Percentiles rank a stretch among this genome's conserved stretches.
These are phyloP conservation scores for Phytopythium mirpurense DNA, from an alignment of 352 stramenopile species.

Conservation along the genomic window DNA sequence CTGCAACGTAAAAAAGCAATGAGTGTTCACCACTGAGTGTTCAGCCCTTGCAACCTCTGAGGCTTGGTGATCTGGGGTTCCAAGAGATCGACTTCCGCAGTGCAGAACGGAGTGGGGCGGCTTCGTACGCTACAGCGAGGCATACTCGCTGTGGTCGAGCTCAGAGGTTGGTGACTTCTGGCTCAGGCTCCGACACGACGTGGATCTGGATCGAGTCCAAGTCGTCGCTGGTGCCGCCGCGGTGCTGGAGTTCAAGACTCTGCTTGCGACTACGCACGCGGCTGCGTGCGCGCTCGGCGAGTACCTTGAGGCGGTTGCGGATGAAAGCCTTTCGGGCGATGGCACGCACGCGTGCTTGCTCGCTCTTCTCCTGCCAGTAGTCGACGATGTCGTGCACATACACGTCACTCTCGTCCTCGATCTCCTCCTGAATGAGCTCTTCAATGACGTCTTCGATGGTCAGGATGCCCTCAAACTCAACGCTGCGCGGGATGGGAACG, in stretches of 20 bases:
- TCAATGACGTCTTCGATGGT: constrained; percentile 92
- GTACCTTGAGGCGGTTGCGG: constrained; percentile 45
- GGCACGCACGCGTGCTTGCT: constrained; percentile 29
- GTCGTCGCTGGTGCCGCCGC: background rate
- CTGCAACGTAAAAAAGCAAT: too few species aligned
- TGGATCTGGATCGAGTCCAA: constrained; percentile 1
- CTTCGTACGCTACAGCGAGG: background rate
- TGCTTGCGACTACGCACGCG: constrained; percentile 34
- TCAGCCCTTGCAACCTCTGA: too few species aligned
- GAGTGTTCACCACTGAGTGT: too few species aligned
- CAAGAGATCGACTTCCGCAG: too few species aligned
- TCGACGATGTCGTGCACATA: constrained; percentile 57
- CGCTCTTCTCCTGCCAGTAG: constrained; percentile 42
- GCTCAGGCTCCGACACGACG: constrained; percentile 3
- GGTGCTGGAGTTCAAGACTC: constrained; percentile 5
- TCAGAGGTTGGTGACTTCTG: constrained; percentile 1
- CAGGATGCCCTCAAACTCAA: constrained; percentile 80
- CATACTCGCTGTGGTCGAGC: background rate
- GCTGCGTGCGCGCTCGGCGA: constrained; percentile 44
- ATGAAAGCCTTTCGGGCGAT: constrained; percentile 29
- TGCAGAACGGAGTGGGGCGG: background rate
- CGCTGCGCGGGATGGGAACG: constrained; percentile 27
- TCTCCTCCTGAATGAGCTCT: constrained; percentile 87
- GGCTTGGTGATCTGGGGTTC: too few species aligned
- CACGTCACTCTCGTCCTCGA: constrained; percentile 86